These are phyloP conservation scores for Hondaea fermentalgiana DNA, from an alignment of 108 stramenopile species.

Conservation along the genomic window DNA sequence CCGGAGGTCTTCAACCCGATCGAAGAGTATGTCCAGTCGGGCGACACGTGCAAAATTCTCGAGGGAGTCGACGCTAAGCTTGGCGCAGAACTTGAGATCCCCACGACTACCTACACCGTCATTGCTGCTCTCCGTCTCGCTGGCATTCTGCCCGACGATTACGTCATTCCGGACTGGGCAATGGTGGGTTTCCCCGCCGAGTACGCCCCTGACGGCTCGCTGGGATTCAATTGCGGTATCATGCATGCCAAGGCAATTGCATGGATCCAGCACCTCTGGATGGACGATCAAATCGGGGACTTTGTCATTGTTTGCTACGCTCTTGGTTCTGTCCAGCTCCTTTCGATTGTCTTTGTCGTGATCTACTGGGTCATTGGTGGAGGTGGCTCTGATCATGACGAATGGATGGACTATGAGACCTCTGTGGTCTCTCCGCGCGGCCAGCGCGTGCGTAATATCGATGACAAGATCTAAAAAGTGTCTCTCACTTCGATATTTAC, in stretches of 20 bases:
- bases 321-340: neutral
- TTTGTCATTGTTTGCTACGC: neutral
- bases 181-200: neutral
- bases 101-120: neutral
- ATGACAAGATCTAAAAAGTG: too few species aligned
- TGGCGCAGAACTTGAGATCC: neutral
- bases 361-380: neutral
- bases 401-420: neutral
- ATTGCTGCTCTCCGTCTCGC: neutral
- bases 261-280: neutral
- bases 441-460: too few species aligned
- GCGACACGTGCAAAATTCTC: neutral
- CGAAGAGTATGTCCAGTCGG: neutral
- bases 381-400: neutral
- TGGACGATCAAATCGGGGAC: neutral
- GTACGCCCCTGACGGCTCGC: neutral
- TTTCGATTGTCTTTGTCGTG: neutral
- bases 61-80: neutral
- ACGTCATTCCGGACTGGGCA: neutral
- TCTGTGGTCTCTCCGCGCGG: too few species aligned
- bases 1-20: neutral
- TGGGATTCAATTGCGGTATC: neutral
- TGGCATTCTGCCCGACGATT: neutral
- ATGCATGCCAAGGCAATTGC: neutral
- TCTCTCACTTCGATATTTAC: too few species aligned